Base-by-base conservation (phyloP, 352 stramenopile species). In the Phytophthora colocasiae region DNA sequence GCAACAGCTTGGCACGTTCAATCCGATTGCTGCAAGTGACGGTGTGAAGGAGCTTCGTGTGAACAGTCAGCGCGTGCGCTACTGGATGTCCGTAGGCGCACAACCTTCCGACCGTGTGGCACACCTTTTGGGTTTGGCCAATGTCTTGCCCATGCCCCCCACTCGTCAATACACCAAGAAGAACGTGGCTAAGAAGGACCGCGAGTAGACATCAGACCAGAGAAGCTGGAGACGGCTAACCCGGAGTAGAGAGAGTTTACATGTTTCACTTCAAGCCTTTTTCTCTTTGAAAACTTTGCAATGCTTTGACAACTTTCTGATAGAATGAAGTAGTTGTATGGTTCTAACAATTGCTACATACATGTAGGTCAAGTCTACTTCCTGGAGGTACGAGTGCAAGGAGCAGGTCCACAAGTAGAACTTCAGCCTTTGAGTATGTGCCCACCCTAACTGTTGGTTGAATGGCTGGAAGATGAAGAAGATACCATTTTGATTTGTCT, bases 381-480 rank as follows among this genome's bases (percentile, higher is more conserved):
- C 57, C 73, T 82, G 47, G 69, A 63, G 6, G 68, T 61, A 53
- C 84, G 82, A n/a, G 77, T 76, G 46, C 88, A 85, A 50, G 86
- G 19, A 19, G 19, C 19, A 19, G 19, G 2, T 22, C 22, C 22
- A 22, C 22, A 2, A 22, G 22, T 56, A 0, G 83, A 90, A 51
- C 97, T 96, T 69, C 96, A 96, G 49, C 96, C 97, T 69, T 96
- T 98, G 63, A 99, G 82, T 63, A 99, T 92, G 43, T 97, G 83
- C 51, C 96, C 96, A 53, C 96, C 96, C 72, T 98, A 98, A 96
- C 83, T 99, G 96, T 63, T 99, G 85, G 76, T 99, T 99, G 81
- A 99, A 98, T 63, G 96, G 22, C 22, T 22, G 1, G 22, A 22
- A 22, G 22, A 22, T 22, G 22, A 22, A 22, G 22, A 22, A 22